Percentiles rank a stretch among this genome's conserved stretches.
phyloP scores from a whole-genome alignment of 441 rosid genomes.

The Erysimum pusillum region DNA sequence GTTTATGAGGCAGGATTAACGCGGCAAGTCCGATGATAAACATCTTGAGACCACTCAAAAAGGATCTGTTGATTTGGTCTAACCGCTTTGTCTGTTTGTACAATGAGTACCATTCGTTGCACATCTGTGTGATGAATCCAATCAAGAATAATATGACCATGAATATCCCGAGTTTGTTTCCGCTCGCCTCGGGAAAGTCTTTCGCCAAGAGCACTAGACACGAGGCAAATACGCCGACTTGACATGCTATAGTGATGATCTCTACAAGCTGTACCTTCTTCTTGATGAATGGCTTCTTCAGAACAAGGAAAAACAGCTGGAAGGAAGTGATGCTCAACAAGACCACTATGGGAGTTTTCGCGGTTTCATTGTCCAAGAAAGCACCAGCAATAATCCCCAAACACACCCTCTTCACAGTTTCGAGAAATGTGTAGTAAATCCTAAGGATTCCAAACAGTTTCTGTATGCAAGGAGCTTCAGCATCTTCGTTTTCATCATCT shows the following conservation, averaged over 20 bases:
- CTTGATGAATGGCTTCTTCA: conserved; percentile 95
- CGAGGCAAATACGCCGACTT: conserved; percentile 67
- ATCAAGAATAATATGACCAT: conserved; percentile 73
- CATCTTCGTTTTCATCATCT: conserved; percentile 94
- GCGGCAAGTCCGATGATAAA: conserved; percentile 73
- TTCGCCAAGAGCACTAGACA: conserved; percentile 60
- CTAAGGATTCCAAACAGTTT: conserved; percentile 90
- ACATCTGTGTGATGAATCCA: conserved; percentile 68
- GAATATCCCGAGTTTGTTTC: conserved; percentile 65
- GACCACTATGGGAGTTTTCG: conserved; percentile 60
- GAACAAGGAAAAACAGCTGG: conserved; percentile 87
- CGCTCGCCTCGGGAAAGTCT: conserved; percentile 52
- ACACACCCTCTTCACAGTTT: conserved; percentile 64
- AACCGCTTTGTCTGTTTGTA: conserved; percentile 71
- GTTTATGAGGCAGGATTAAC: conserved; percentile 57
- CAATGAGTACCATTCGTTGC: conserved; percentile 79
- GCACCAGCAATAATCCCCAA: conserved; percentile 81
- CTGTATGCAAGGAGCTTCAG: conserved; percentile 94
- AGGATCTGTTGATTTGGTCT: conserved; percentile 60
- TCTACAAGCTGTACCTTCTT: conserved; percentile 90
- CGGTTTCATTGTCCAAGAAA: conserved; percentile 56
- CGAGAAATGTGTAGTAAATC: conserved; percentile 84
- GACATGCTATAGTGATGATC: conserved; percentile 68
- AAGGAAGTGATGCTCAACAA: conserved; percentile 73
- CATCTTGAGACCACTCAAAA: conserved; percentile 66